phyloP scores from a whole-genome alignment of 805 yeast genomes.

The Saccharomycodes ludwigii region DNA sequence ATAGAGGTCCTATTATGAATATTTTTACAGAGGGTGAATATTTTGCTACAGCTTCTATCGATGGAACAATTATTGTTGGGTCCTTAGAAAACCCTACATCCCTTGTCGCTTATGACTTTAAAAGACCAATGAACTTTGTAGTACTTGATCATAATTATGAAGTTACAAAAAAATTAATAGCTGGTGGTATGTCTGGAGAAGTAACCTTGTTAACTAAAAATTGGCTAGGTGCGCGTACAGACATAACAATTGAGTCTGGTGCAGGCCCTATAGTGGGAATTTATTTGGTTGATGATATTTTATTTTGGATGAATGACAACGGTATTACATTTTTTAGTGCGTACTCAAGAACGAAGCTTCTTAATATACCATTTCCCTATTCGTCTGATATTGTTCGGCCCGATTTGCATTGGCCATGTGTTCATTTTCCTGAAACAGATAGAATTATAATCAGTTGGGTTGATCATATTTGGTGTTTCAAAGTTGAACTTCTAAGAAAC shows the following conservation, averaged over 20 bases:
- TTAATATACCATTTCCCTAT: conserved; percentile 44
- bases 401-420: conserved; percentile 75
- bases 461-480: conserved; percentile 57
- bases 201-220: conserved; percentile 61
- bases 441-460: conserved; percentile 76
- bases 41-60: conserved; percentile 85
- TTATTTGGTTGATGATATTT: conserved; percentile 46
- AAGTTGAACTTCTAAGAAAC: conserved; percentile 26
- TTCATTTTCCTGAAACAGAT: conserved; percentile 52
- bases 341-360: conserved; percentile 34
- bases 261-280: conserved; percentile 64
- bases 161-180: conserved; percentile 51
- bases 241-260: conserved; percentile 45
- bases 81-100: conserved; percentile 50
- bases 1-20: conserved; percentile 71
- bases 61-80: conserved; percentile 83
- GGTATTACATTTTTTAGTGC: conserved; percentile 65
- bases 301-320: conserved; percentile 74
- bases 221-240: conserved; percentile 80
- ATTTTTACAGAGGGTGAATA: conserved; percentile 59
- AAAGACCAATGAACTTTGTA: conserved; percentile 80
- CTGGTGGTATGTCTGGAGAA: conserved; percentile 87
- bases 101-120: conserved; percentile 65
- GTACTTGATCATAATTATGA: conserved; percentile 62
- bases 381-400: conserved; percentile 37